phyloP scores from a whole-genome alignment of 2,329 filamentous ascomycete species.

The Fusarium tupiense region DNA sequence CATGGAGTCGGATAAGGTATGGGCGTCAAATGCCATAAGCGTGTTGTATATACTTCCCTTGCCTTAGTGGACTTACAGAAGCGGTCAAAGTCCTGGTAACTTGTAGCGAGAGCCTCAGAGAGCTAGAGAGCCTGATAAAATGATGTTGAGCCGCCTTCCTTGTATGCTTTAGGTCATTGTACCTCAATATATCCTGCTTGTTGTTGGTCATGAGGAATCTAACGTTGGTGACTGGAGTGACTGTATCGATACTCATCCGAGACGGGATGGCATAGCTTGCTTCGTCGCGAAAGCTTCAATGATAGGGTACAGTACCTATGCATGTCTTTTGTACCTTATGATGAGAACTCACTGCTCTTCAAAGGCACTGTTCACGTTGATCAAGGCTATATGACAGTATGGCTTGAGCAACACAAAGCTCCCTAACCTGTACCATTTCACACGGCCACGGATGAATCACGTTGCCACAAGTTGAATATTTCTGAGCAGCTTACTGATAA shows the following conservation, averaged over 20 bases:
- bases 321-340: rapidly evolving
- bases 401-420: rapidly evolving
- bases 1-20: too few relatives aligned
- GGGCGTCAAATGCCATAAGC: too few relatives aligned
- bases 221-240: rapidly evolving
- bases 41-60: neutral
- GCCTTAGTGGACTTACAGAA: rapidly evolving
- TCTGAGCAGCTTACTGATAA: rapidly evolving
- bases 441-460: rapidly evolving
- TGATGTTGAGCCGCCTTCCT: rapidly evolving
- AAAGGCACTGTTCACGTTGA: rapidly evolving
- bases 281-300: rapidly evolving
- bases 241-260: neutral
- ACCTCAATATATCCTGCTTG: neutral
- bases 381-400: rapidly evolving
- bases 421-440: neutral
- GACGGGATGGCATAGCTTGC: rapidly evolving
- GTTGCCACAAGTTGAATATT: neutral
- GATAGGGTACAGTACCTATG: rapidly evolving
- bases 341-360: rapidly evolving
- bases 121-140: too few relatives aligned
- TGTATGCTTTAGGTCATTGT: neutral
- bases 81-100: rapidly evolving
- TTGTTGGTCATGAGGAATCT: neutral
- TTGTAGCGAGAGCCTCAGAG: rapidly evolving